A percentile compares a stretch with the other conserved stretches of the same genome.
phyloP scores from a whole-genome alignment of 805 yeast genomes.

The Kodamaea hsintzibuensis region DNA sequence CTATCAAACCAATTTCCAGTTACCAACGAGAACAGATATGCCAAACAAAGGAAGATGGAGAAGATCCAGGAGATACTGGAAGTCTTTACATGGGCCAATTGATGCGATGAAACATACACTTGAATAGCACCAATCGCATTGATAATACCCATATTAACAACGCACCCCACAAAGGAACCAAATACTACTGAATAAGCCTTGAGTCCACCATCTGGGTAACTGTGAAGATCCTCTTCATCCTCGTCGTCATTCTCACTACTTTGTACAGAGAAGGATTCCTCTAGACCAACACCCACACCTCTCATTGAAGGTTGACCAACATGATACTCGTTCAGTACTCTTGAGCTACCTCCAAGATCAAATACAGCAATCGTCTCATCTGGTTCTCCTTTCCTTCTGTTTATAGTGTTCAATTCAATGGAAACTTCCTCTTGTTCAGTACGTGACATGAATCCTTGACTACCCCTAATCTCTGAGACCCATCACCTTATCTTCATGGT shows the following conservation, averaged over 20 bases:
- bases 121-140: slow-evolving; percentile 65
- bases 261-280: background rate
- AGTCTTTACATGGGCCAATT: slow-evolving; percentile 44
- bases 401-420: background rate
- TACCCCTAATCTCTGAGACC: background rate
- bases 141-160: slow-evolving; percentile 54
- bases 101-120: slow-evolving; percentile 57
- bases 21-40: slow-evolving; percentile 49
- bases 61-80: slow-evolving; percentile 65
- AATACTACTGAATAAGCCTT: slow-evolving; percentile 56
- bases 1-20: slow-evolving; percentile 66
- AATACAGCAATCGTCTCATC: background rate
- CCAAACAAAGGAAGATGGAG: slow-evolving; percentile 52
- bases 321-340: background rate
- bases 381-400: slow-evolving; percentile 1
- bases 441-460: background rate
- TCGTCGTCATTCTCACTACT: background rate
- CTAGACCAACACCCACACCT: no score
- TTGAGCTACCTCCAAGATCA: background rate
- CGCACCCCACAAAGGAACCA: slow-evolving; percentile 59
- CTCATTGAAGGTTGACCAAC: background rate
- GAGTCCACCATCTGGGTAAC: slow-evolving; percentile 60
- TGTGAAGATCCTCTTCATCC: slow-evolving; percentile 6
- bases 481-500: no score
- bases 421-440: background rate